Base-by-base conservation (phyloP, 2,329 filamentous ascomycete species). In the Trichoderma pleuroti region DNA sequence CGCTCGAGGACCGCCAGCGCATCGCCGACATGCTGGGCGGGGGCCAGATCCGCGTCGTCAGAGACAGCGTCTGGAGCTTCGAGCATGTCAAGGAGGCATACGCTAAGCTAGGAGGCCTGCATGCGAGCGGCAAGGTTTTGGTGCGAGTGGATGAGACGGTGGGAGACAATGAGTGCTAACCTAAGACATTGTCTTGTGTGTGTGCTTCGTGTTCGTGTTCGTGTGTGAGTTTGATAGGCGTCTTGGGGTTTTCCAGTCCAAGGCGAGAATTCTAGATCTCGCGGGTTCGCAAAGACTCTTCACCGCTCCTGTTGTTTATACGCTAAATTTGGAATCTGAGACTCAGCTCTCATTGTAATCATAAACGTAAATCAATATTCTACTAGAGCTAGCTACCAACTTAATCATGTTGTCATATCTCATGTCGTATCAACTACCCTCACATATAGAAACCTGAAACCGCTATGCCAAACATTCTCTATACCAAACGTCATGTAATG, bases 51-150 rank as follows among this genome's bases (percentile, higher is more conserved):
- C 79, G 74, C 18, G 76, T 79, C 5, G 76, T 81, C 18, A 74
- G 82, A 24, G 82, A 83, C 68, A 80, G 78, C 46, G 74, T 79
- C 42, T 81, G 80, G 76, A 66, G 73, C 3, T 81, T 84, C 71
- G 79, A 81, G 12, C 74, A 83, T 59, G 77, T 73, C 7, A 73
- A 77, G 63, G 77, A 80, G 72, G 82, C 80, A 7, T 84, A 81
- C 72, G 77, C 75, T 14, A 75, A 76, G 63, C 56, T 83, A 2
- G 75, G 74, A 11, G 79, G 76, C 18, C 68, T 80, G 34, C 78
- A 80, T 70, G 78, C 81, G 0, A 76, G 76, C 14, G 81, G 82
- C 0, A 84, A 84, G 74, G 75, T 83, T 3, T 72, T 84, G 49
- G 77, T 82, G 34, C 77, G 77, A 72, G 77, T 81, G 16, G 74